phyloP scores from a whole-genome alignment of 1,284 basidiomycete genomes.

The Leccinum variabile region DNA sequence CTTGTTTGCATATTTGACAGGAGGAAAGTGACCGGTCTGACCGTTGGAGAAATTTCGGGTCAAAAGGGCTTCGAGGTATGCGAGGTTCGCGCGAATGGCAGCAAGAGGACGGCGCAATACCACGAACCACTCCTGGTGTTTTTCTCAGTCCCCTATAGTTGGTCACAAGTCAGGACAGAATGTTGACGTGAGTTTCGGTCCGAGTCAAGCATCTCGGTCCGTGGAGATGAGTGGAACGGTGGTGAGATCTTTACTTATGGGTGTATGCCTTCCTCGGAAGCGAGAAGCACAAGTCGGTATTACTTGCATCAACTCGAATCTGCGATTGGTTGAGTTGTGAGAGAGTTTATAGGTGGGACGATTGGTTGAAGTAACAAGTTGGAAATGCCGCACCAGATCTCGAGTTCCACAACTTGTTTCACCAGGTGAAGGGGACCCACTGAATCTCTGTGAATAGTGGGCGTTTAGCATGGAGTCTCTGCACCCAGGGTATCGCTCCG shows the following conservation, averaged over 20 bases:
- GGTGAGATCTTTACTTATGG: neutral
- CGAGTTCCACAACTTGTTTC: neutral
- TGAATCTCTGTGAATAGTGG: neutral
- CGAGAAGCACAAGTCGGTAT: constrained; percentile 1
- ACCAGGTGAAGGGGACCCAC: neutral
- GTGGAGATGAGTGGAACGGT: neutral
- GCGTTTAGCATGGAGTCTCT: neutral
- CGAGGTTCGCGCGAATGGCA: constrained; percentile 8
- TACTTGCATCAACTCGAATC: neutral
- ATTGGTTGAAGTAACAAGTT: too few species aligned
- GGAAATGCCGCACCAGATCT: neutral
- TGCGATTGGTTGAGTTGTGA: neutral
- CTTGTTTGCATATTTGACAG: constrained; percentile 12
- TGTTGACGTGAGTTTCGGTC: neutral
- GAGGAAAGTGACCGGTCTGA: neutral
- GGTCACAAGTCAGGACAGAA: neutral
- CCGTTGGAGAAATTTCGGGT: neutral
- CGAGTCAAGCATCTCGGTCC: neutral
- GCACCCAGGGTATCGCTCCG: neutral
- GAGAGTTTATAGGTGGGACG: neutral
- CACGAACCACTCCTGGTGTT: neutral
- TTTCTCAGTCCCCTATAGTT: constrained; percentile 2
- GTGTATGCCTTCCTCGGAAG: neutral
- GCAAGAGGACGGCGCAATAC: neutral
- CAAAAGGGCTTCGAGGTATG: neutral